Conservation (phyloP, 352 stramenopile genomes). For the Phytopythium boreale region DNA sequence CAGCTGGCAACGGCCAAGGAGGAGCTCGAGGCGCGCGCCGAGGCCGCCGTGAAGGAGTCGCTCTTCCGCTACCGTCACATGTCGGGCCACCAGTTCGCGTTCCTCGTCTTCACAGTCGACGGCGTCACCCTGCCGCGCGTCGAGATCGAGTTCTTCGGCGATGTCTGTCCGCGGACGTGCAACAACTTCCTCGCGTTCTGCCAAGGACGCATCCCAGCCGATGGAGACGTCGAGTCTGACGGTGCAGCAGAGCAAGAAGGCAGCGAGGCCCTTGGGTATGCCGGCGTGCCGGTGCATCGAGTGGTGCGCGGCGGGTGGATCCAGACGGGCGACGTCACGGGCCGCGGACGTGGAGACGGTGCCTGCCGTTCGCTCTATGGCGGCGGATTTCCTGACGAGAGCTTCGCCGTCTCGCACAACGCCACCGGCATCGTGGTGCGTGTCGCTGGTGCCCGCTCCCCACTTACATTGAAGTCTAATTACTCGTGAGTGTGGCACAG, state of each 20-base stretch:
- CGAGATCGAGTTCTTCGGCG: constrained; percentile 66
- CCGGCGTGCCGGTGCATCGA: constrained; percentile 54
- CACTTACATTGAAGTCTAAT: constrained; percentile 4
- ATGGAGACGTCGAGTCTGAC: constrained; percentile 19
- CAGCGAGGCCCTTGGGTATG: constrained; percentile 38
- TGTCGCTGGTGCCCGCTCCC: neutral
- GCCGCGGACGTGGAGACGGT: constrained; percentile 42
- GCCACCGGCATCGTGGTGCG: constrained; percentile 56
- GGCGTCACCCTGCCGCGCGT: constrained; percentile 53
- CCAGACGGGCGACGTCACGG: constrained; percentile 60
- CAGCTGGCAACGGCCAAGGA: constrained; percentile 46
- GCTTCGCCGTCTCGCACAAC: constrained; percentile 67
- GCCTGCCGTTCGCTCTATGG: constrained; percentile 57
- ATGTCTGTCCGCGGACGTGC: constrained; percentile 62
- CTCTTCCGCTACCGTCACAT: constrained; percentile 39
- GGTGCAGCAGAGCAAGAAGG: constrained; percentile 5
- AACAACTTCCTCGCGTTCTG: constrained; percentile 78
- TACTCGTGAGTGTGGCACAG: constrained; percentile 10
- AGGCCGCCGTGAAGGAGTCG: constrained; percentile 38
- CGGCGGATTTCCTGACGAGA: constrained; percentile 64
- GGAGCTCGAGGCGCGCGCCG: constrained; percentile 40
- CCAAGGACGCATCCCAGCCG: constrained; percentile 40
- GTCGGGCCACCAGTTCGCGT: constrained; percentile 54
- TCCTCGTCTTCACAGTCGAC: constrained; percentile 61
- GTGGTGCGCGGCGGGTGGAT: constrained; percentile 71